A percentile compares a stretch with the other conserved stretches of the same genome.
Conservation (phyloP, 2,329 filamentous ascomycete genomes). For the Aplosporella prunicola region DNA sequence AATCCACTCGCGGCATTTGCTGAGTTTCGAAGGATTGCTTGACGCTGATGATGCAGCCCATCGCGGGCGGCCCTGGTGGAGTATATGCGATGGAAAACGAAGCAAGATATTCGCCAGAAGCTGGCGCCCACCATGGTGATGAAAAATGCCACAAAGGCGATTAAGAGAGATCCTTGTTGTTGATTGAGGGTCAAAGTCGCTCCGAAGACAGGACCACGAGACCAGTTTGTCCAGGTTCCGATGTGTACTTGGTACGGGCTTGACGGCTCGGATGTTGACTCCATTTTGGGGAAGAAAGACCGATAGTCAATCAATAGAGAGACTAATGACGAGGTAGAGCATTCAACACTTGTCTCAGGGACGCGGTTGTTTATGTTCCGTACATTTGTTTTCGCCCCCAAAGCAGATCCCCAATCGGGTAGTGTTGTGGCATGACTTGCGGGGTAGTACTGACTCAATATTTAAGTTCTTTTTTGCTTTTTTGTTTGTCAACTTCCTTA, state of each 20-base stretch:
- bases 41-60: constrained; percentile 23
- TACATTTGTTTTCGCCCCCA: no score
- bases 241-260: constrained; percentile 8
- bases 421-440: no score
- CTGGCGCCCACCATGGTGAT: constrained; percentile 15
- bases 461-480: no score
- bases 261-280: no score
- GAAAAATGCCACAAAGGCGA: constrained; percentile 18
- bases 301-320: no score
- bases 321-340: no score
- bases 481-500: no score
- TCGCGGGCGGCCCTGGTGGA: constrained; percentile 17
- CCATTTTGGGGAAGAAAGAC: no score
- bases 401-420: no score
- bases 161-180: constrained; percentile 14
- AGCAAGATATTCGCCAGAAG: constrained; percentile 24
- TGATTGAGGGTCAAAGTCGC: constrained; percentile 16
- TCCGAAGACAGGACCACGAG: constrained; percentile 10
- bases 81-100: constrained; percentile 18
- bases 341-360: no score
- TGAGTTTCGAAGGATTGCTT: constrained; percentile 27
- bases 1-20: constrained; percentile 15
- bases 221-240: constrained; percentile 18
- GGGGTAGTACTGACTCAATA: no score
- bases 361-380: no score